phyloP scores from a whole-genome alignment of 768 basidiomycete genomes.

The Imleria badia region DNA sequence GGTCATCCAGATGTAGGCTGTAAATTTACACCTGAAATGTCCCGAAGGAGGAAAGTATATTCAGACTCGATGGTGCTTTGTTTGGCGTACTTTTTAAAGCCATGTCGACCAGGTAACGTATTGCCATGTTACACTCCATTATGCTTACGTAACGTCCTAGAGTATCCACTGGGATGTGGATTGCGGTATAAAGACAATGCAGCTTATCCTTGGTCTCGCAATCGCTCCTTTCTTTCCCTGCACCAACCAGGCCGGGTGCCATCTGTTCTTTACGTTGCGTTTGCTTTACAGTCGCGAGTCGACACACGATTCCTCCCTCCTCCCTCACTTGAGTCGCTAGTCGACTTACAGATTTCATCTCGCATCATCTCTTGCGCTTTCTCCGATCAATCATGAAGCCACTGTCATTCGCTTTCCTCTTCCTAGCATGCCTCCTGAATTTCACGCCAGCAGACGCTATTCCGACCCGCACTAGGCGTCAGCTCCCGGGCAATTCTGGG shows the following conservation, averaged over 20 bases:
- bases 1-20: background rate
- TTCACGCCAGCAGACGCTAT: slow-evolving; percentile 35
- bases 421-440: slow-evolving; percentile 53
- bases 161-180: background rate
- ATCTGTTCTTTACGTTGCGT: slow-evolving; percentile 4
- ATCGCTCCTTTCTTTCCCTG: background rate
- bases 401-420: slow-evolving; percentile 48
- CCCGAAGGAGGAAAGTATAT: background rate
- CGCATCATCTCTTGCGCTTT: background rate
- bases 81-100: background rate
- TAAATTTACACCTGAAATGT: slow-evolving; percentile 1
- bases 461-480: slow-evolving; percentile 17
- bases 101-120: slow-evolving; percentile 25
- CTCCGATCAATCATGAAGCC: slow-evolving; percentile 45
- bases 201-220: background rate
- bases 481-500: slow-evolving; percentile 19
- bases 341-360: slow-evolving; percentile 6
- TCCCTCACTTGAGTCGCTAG: slow-evolving; percentile 7
- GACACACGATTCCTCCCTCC: background rate
- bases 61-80: slow-evolving; percentile 4
- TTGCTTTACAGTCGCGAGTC: slow-evolving; percentile 19
- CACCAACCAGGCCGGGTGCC: slow-evolving; percentile 23
- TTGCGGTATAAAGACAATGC: slow-evolving; percentile 7
- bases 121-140: slow-evolving; percentile 1
- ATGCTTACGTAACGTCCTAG: slow-evolving; percentile 18